A percentile compares a stretch with the other conserved stretches of the same genome.
Conservation (phyloP, 257 asterid species). For the Solanum medicagineum region DNA sequence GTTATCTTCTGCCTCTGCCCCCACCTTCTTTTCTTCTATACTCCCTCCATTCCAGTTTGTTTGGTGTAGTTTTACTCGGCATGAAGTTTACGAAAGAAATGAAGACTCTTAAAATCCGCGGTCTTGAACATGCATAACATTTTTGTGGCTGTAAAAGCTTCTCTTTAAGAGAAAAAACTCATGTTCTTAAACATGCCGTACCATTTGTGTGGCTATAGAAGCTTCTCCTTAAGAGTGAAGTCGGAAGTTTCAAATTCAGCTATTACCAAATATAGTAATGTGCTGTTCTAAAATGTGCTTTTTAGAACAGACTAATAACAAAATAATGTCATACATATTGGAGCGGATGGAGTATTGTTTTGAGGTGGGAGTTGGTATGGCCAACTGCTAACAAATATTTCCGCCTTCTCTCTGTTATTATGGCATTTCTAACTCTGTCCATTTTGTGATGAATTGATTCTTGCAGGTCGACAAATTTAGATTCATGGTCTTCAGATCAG, state of each 20-base stretch:
- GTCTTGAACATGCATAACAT: not conserved
- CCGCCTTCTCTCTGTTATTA: not conserved
- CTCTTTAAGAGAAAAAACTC: not conserved
- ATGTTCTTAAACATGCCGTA: not conserved
- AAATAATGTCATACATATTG: not conserved
- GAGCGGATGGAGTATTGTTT: not conserved
- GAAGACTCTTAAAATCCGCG: not conserved
- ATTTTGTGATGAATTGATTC: not conserved
- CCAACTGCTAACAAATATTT: not conserved
- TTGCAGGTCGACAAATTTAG: constrained; percentile 82
- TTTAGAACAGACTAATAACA: not conserved
- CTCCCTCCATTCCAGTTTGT: not conserved
- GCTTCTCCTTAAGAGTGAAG: not conserved
- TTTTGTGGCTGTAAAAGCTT: not conserved
- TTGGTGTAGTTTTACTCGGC: not conserved
- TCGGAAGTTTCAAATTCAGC: not conserved
- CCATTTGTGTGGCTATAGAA: not conserved
- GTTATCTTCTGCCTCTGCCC: not conserved
- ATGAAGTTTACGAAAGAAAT: not conserved
- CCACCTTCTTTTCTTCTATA: not conserved
- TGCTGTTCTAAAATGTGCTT: not conserved
- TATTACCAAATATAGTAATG: not conserved
- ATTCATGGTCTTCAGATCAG: constrained; percentile 95
- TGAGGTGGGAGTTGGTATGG: not conserved
- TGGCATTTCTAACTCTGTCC: not conserved